Base-by-base conservation (phyloP, 2,329 filamentous ascomycete species). In the Colletotrichum tamarilloi region DNA sequence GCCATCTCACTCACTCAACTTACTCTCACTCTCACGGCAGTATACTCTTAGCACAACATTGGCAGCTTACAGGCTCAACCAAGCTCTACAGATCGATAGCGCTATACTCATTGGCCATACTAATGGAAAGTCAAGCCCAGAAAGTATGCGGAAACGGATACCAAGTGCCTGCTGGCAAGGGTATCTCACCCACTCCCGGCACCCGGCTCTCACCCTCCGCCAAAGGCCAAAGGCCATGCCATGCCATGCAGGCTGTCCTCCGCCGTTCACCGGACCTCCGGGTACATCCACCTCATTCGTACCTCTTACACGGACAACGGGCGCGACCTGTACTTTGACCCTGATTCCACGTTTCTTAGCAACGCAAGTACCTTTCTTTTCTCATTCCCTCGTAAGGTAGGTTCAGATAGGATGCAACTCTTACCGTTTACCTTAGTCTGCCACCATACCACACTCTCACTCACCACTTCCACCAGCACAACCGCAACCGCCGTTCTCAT, bases 181-280 rank as follows among this genome's bases (percentile, higher is more conserved):
- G 42, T 14, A 16, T 56, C 32, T 53, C 53, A 30, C 52, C 53
- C 46, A 63, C 69, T 70, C 59, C 70, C 70, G 70, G 70, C 69
- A 46, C 22, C 67, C 67, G 67, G 67, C 59, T 56, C 59, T 56
- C 24, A 9, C 26, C 57, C 59, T 62, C 67, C 67, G 67, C 66
- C 66, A 63, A 26, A 62, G 35, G 38, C 24, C 32, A 35, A 35
- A 35, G 3, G 32, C 32, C 32, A 12, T 35, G 32, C 32, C 22
- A 55, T 63, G 60, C 42, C 42, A 5, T 30, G 24, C 26, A 28
- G 46, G 16, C 38, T 42, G 38, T 16, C 68, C 55, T 38, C 64
- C 56, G 55, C 62, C 55, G 52, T 30, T 55, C 70, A 32, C 49
- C 70, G 70, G 70, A 73, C 67, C 70, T 73, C 70, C 70, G 70